Percentiles rank a stretch among this genome's conserved stretches.
phyloP scores from a whole-genome alignment of 2,329 filamentous ascomycete genomes.

The Coleophoma cylindrospora region DNA sequence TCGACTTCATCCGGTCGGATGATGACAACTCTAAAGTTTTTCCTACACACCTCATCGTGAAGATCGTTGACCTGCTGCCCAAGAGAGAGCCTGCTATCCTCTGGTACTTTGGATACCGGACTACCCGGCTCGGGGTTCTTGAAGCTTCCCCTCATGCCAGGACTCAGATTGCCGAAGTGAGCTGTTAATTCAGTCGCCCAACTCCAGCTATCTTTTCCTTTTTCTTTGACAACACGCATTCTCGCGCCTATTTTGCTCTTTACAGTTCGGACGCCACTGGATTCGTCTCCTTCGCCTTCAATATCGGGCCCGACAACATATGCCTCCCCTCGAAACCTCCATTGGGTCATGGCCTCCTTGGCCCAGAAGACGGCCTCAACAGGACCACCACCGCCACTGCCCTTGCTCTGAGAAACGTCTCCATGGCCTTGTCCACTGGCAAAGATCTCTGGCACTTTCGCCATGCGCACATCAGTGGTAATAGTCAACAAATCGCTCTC shows the following conservation, averaged over 20 bases:
- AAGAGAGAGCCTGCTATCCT: slow-evolving; percentile 34
- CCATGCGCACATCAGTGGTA: slow-evolving; percentile 85
- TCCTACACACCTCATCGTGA: slow-evolving; percentile 58
- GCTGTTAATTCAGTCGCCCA: slow-evolving; percentile 77
- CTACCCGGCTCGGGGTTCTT: slow-evolving; percentile 66
- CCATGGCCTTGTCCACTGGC: slow-evolving; percentile 41
- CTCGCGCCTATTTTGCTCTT: slow-evolving; percentile 54
- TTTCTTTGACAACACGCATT: slow-evolving; percentile 51
- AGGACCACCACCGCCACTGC: slow-evolving; percentile 59
- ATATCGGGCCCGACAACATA: slow-evolving; percentile 71
- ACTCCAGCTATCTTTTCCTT: slow-evolving; percentile 44
- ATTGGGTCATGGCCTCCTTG: slow-evolving; percentile 67
- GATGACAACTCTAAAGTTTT: slow-evolving; percentile 75
- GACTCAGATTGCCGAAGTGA: slow-evolving; percentile 86
- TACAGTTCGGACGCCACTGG: slow-evolving; percentile 49
- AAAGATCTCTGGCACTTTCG: slow-evolving; percentile 71
- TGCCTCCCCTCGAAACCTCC: slow-evolving; percentile 74
- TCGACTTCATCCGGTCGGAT: slow-evolving; percentile 73
- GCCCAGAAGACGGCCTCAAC: slow-evolving; percentile 88
- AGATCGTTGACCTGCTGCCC: slow-evolving; percentile 58
- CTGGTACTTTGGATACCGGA: slow-evolving; percentile 46
- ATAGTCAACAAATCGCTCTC: slow-evolving; percentile 76
- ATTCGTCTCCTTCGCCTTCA: slow-evolving; percentile 41
- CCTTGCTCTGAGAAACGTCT: slow-evolving; percentile 34
- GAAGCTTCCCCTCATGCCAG: slow-evolving; percentile 73